Base-by-base conservation (phyloP, 495 filamentous ascomycete genomes). In the Hypoxylon lienhwacheense region DNA sequence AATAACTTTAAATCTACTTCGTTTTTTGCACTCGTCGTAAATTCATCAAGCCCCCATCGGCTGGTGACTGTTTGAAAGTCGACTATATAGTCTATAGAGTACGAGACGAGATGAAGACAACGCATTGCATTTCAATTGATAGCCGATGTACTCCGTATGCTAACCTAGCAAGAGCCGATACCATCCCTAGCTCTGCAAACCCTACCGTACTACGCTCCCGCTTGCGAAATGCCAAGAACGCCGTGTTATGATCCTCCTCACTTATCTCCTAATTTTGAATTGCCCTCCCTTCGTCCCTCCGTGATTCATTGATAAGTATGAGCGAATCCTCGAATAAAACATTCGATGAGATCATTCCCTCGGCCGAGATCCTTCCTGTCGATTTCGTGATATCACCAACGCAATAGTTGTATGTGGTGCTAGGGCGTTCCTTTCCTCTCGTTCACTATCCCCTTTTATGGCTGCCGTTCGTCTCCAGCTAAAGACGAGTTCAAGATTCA, bases 211-310 rank as follows among this genome's bases (percentile, higher is more conserved):
- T 7, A 12, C 22, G 41, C 25, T 17, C 53, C 36, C 29, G 8
- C 8, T 14, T 19, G 8, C 16, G 36, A 58, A n/a, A 47, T 42
- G 47, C 47, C 47, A 29, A 47, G 43, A 53, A 59, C 55, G 55
- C 55, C 55, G 5, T 48, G 31, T 43, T 52, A 40, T 59, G 48
- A 47, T 45, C 41, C 33, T 39, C 47, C 37, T 43, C 45, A 31
- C 26, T 19, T n/a, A n/a, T n/a, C n/a, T n/a, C n/a, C n/a, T n/a
- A n/a, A n/a, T n/a, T n/a, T n/a, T n/a, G n/a, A n/a, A n/a, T 39
- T 33, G 46, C 12, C 40, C 39, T 24, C 24, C 19, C 12, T 24
- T 44, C 41, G 31, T 22, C 31, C 8, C 16, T 34, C 20, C 21
- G 34, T 22, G 21, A 8, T 52, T 35, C 52, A 26, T 40, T 22